Evolutionary conservation across 768 basidiomycete genomes (phyloP), one percentile per base, ranked within the genome.

Genomic region (Amanita brunnescens): DNA sequence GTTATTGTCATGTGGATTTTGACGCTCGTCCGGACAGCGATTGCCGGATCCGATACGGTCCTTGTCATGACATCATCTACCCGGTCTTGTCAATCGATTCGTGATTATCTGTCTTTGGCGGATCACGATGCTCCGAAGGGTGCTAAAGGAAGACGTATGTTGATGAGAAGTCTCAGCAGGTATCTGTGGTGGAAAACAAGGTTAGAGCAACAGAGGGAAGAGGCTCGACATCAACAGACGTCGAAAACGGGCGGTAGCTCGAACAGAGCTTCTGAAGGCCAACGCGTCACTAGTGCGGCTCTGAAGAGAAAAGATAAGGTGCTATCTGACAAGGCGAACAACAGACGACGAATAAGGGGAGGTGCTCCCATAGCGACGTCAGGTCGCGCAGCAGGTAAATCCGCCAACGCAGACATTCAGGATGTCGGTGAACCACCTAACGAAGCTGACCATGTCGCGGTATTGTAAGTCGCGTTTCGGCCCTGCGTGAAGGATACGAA

Each of bases 11-110:
- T 21, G 10, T 6, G 1, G n/a, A 16, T 14, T 14, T 33, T 35
- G 12, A 45, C 26, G 14, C 9, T 26, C 14, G 24, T 14, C 23
- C n/a, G 40, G 13, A 29, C 47, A 71, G 74, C 61, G 4, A 57
- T 61, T 10, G 75, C 75, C 2, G 86, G 84, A 2, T 79, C 78
- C 16, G 85, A 97, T 58, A 80, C 79, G 2, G 78, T 94, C 7
- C 79, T 98, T 24, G 73, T 98, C 51, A 95, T 99, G 93, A 80
- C 86, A 2, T 81, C 85, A 0, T 91, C 92, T 0, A 75, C 83
- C 14, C 76, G 82, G 32, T 87, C 87, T 0, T 86, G 85, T 58
- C 74, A 74, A 16, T 75, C 87, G 39, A 69, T 98, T 18, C 80
- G 80, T 2, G 85, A 93, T 54, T 98, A 89, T 66, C 75, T 98